Evolutionary conservation across 2,329 filamentous ascomycete genomes (phyloP), one percentile per base, ranked within the genome.

Genomic region (Trichoderma asperellum): DNA sequence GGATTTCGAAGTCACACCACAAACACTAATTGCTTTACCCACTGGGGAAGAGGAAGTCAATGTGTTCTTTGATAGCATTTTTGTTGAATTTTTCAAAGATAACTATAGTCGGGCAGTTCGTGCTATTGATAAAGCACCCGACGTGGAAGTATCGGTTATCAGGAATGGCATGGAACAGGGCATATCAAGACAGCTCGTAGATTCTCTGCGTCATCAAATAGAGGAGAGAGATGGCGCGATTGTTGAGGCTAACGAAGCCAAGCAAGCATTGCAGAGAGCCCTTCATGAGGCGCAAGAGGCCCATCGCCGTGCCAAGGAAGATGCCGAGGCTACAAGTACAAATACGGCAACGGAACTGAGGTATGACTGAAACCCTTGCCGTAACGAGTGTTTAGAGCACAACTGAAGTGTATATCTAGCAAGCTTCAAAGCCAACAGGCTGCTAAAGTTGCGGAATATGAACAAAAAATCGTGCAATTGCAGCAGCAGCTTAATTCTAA

Each of bases 81-180:
- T 97, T 79, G 89, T 99, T 68, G 92, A 97, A 70, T 97, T 98
- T 75, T 88, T 97, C 75, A 97, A 97, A 76, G 94, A 98, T 76
- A 97, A 97, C 77, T 98, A 96, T 77, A 95, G 92, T 75, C 91
- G 94, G 10, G 82, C 97, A 69, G 83, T 91, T 49, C 89, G 93
- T 71, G 92, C 93, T 16, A 92, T 99, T 74, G 96, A 99, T 79
- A 90, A 95, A 71, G 93, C 97, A 71, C 96, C 96, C 0, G 93
- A 91, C 1, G 84, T 96, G 71, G 96, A 99, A 77, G 90, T 96
- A 32, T 91, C 93, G 0, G 87, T 96, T 12, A 85, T 94, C 68
- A 86, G 90, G 55, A 93, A 94, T 76, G 92, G 92, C 0, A 83
- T 94, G 12, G 90, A 96, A 73, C 94, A 95, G 75, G 95, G 95